Evolutionary conservation across 2,329 filamentous ascomycete species (phyloP), one percentile per base, ranked within the genome.

Genomic region (Xylaria sp.): DNA sequence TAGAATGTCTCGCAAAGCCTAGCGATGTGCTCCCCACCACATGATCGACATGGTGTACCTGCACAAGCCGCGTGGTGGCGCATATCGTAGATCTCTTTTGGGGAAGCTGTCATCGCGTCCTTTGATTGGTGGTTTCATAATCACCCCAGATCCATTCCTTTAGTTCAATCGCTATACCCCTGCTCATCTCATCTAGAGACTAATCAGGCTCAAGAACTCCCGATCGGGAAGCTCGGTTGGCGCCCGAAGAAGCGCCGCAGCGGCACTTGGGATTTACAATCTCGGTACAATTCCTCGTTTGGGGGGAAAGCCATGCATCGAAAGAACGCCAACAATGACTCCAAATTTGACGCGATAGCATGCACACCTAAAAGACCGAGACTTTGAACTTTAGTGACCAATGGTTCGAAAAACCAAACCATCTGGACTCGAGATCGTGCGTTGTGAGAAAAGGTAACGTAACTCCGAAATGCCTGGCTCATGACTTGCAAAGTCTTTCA

Each of bases 11-110:
- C 70, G 68, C 62, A 61, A 54, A 26, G 17, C 48, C n/a, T 36
- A 46, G 46, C 56, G 61, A 59, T 48, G 57, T 64, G 46, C 33
- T n/a, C 61, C 58, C 48, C 58, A 46, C 63, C 74, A 76, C 63
- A 72, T 76, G 75, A 76, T 76, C 71, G 70, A 57, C 59, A 59
- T 49, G 40, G 51, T 73, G 75, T 75, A 75, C 74, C 75, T 76
- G 75, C 75, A 74, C 71, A 62, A 69, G 66, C 63, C 66, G 72
- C 73, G 67, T 68, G 68, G 62, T 72, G 71, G 70, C 69, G 71
- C 70, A 65, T 56, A 56, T 66, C 66, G 67, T 38, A 9, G 59
- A 64, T 60, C 59, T 17, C 26, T 62, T 67, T 60, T 62, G 53
- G 46, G 13, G 59, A 56, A 53, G 42, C 15, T 31, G 40, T 13